Evolutionary conservation across 768 basidiomycete genomes (phyloP).

Genomic region (Kondoa malvinella): DNA sequence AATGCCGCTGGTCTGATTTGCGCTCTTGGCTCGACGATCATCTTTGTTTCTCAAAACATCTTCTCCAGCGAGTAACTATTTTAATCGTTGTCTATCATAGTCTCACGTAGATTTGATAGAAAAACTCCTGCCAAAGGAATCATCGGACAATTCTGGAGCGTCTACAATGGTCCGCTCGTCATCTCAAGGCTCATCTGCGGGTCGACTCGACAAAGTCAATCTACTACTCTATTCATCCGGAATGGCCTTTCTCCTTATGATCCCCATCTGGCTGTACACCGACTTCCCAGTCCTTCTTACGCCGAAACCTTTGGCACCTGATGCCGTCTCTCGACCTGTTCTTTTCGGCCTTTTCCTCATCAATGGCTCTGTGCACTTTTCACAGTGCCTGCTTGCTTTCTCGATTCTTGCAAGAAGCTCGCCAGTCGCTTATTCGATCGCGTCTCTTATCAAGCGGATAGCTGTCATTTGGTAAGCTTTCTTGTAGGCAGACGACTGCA

Average conservation of each 20-base stretch:
- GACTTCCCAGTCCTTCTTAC: conserved; percentile 36
- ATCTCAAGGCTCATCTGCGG: conserved; percentile 33
- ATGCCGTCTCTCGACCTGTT: conserved; percentile 28
- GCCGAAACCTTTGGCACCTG: conserved; percentile 8
- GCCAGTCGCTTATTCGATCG: conserved; percentile 96
- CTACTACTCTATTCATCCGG: conserved; percentile 82
- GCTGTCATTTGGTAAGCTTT: conserved; percentile 59
- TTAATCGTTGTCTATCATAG: neutral
- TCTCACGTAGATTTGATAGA: conserved; percentile 29
- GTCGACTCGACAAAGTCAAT: conserved; percentile 92
- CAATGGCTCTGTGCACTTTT: conserved; percentile 91
- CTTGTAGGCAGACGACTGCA: neutral
- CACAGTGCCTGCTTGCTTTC: conserved; percentile 94
- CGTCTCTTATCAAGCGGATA: conserved; percentile 91
- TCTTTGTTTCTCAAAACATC: conserved; percentile 96
- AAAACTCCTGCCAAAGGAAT: conserved; percentile 67
- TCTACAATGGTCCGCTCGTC: conserved; percentile 30
- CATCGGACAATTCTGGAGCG: neutral
- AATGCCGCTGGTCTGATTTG: conserved; percentile 81
- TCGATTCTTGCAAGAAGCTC: conserved; percentile 87
- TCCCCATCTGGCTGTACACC: conserved; percentile 82
- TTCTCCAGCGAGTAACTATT: conserved; percentile 48
- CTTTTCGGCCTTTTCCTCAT: conserved; percentile 69
- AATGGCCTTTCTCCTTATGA: conserved; percentile 88
- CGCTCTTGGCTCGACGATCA: conserved; percentile 87